These are phyloP conservation scores for Zea mays DNA, from an alignment of 176 grass and related monocot genomes.

Conservation along the genomic window DNA sequence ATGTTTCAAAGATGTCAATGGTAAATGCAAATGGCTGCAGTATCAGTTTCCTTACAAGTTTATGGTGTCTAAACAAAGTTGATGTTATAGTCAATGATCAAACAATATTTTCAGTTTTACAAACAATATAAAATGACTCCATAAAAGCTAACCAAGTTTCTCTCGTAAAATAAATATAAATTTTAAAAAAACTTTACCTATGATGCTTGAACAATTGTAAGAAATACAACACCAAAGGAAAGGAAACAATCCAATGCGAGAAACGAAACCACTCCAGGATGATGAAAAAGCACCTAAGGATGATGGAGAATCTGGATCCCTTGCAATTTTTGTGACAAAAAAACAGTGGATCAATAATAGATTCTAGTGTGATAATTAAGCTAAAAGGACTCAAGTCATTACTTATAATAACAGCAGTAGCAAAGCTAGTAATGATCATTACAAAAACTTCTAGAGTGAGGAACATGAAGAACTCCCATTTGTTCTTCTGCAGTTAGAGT, in stretches of 20 bases:
- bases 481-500: constrained; percentile 90
- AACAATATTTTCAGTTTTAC: constrained; percentile 13
- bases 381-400: constrained; percentile 33
- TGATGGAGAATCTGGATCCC: constrained; percentile 68
- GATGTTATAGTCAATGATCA: constrained; percentile 10
- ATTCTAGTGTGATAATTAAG: constrained; percentile 6
- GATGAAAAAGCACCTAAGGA: constrained; percentile 70
- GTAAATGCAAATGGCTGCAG: neutral
- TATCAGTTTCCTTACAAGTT: neutral
- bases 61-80: neutral
- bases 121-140: constrained; percentile 10
- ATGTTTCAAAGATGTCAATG: neutral
- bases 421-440: constrained; percentile 91
- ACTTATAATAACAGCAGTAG: constrained; percentile 56
- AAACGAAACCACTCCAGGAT: constrained; percentile 74
- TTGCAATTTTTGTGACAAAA: constrained; percentile 60
- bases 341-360: constrained; percentile 19
- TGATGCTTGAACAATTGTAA: constrained; percentile 84
- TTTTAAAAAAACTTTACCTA: constrained; percentile 57
- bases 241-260: constrained; percentile 71
- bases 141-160: constrained; percentile 13
- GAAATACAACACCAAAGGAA: constrained; percentile 80
- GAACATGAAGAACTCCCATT: constrained; percentile 99
- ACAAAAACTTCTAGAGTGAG: constrained; percentile 87
- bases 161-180: neutral